Percentiles rank a stretch among this genome's conserved stretches.
Evolutionary conservation across 495 filamentous ascomycete genomes (phyloP).

Genomic region (Neurospora sp.): DNA sequence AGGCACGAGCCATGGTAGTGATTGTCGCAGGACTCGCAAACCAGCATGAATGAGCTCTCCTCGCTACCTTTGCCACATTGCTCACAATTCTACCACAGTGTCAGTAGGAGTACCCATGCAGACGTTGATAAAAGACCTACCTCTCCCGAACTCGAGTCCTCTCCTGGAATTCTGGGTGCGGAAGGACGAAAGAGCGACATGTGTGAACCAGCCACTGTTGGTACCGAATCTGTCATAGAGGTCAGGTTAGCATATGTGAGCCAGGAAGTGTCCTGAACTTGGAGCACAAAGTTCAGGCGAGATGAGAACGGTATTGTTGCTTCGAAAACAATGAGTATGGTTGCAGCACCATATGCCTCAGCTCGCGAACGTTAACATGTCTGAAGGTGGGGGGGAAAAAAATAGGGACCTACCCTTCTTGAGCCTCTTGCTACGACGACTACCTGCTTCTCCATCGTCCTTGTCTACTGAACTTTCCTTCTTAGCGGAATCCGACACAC

Average conservation of each 20-base stretch:
- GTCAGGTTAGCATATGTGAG: not conserved
- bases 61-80: constrained; percentile 69
- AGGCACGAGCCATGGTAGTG: constrained; percentile 84
- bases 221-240: constrained; percentile 55
- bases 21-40: constrained; percentile 90
- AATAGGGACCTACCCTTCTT: constrained; percentile 65
- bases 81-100: constrained; percentile 61
- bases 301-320: not conserved
- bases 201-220: constrained; percentile 89
- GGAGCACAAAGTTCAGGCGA: not conserved
- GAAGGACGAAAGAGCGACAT: constrained; percentile 89
- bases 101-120: constrained; percentile 12
- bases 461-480: constrained; percentile 50
- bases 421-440: constrained; percentile 81
- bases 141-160: constrained; percentile 65
- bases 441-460: constrained; percentile 60
- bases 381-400: not conserved
- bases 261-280: not conserved
- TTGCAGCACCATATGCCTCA: not conserved
- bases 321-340: not conserved
- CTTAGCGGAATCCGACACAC: constrained; percentile 38
- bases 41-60: constrained; percentile 49
- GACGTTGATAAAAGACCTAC: constrained; percentile 32
- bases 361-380: not conserved
- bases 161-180: constrained; percentile 57